These are phyloP conservation scores for Leccinellum albellum DNA, from an alignment of 768 basidiomycete species.

Conservation along the genomic window DNA sequence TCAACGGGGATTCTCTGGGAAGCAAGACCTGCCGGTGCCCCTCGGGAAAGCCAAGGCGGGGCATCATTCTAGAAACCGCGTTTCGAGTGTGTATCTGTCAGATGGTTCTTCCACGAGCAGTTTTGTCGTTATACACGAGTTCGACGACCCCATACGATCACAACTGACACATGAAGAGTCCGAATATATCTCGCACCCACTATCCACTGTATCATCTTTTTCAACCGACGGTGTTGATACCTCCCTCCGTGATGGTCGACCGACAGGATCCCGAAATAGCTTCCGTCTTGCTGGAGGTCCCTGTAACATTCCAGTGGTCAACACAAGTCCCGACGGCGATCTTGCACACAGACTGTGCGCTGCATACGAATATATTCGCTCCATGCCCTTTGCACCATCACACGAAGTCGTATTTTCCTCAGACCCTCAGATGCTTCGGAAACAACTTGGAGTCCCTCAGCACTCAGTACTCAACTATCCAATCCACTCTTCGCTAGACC, in stretches of 20 bases:
- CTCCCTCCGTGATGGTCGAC: not conserved
- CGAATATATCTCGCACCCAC: not conserved
- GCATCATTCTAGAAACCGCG: conserved; percentile 6
- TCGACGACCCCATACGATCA: conserved; percentile 12
- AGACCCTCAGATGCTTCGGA: conserved; percentile 26
- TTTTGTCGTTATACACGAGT: conserved; percentile 25
- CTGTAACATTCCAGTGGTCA: not conserved
- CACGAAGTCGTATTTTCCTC: conserved; percentile 12
- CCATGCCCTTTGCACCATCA: conserved; percentile 16
- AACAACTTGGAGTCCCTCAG: conserved; percentile 29
- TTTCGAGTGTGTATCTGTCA: conserved; percentile 24
- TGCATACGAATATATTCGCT: conserved; percentile 25
- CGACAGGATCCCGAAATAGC: not conserved
- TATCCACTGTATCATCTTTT: not conserved
- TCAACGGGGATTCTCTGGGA: conserved; percentile 9
- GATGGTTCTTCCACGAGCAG: conserved; percentile 10
- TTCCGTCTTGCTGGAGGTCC: not conserved
- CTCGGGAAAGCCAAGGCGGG: not conserved
- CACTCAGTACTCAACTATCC: conserved; percentile 28
- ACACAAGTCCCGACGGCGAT: conserved; percentile 12
- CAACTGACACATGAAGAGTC: not conserved
- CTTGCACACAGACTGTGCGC: conserved; percentile 18
- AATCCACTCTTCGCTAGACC: conserved; percentile 9
- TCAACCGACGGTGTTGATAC: not conserved
- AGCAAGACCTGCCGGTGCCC: conserved; percentile 5